phyloP scores from a whole-genome alignment of 1,284 basidiomycete species.

The Tremellales sp. region DNA sequence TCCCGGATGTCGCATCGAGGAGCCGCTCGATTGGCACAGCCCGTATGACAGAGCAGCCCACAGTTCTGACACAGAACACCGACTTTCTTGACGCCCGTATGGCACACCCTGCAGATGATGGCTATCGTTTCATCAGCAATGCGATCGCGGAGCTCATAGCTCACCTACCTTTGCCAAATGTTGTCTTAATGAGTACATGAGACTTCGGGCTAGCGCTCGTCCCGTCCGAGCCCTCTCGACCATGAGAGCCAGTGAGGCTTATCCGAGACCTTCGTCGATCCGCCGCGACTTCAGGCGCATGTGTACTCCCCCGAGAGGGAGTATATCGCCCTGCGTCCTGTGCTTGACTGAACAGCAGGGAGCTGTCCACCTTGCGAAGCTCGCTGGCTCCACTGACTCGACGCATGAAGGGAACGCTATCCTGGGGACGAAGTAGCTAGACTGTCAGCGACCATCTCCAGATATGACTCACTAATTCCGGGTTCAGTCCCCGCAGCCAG shows the following conservation, averaged over 20 bases:
- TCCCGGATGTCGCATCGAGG: conserved; percentile 68
- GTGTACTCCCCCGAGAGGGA: not conserved
- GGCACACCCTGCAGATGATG: conserved; percentile 80
- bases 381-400: conserved; percentile 86
- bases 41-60: conserved; percentile 78
- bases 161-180: conserved; percentile 79
- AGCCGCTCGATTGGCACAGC: conserved; percentile 69
- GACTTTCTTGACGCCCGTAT: conserved; percentile 72
- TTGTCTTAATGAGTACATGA: conserved; percentile 85
- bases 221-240: conserved; percentile 33
- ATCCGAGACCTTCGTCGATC: conserved; percentile 12
- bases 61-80: conserved; percentile 86
- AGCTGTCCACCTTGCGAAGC: conserved; percentile 64
- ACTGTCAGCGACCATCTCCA: not conserved
- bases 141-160: conserved; percentile 2
- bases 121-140: conserved; percentile 53
- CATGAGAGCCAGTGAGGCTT: conserved; percentile 42
- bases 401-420: conserved; percentile 88
- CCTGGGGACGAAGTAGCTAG: conserved; percentile 65
- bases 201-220: conserved; percentile 58
- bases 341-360: conserved; percentile 33
- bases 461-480: conserved; percentile 64
- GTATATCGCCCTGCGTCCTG: not conserved
- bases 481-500: conserved; percentile 80
- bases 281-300: conserved; percentile 14